Evolutionary conservation across 306 rosid species (phyloP).

Genomic region (Amphicarpaea edgeworthii): DNA sequence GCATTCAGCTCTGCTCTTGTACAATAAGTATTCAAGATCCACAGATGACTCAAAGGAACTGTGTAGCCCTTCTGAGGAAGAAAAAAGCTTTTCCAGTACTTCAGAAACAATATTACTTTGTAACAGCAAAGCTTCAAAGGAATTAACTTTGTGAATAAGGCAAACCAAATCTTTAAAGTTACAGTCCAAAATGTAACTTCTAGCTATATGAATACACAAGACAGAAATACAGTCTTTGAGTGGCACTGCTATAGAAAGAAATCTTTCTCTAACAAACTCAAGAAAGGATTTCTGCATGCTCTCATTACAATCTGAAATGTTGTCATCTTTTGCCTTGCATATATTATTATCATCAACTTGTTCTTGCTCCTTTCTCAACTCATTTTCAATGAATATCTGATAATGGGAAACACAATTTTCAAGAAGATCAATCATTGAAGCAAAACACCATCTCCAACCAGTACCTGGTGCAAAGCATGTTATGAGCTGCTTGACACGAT

Average conservation of each 20-base stretch:
- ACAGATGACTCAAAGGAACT: conserved; percentile 26
- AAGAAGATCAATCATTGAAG: conserved; percentile 64
- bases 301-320: conserved; percentile 36
- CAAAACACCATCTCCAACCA: conserved; percentile 70
- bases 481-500: conserved; percentile 58
- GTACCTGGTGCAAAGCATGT: conserved; percentile 55
- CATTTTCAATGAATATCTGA: conserved; percentile 60
- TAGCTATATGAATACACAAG: conserved; percentile 64
- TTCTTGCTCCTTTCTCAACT: conserved; percentile 42
- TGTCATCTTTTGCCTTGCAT: conserved; percentile 18
- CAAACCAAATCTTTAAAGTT: conserved; percentile 47
- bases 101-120: conserved; percentile 45
- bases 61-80: conserved; percentile 22
- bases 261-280: conserved; percentile 59
- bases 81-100: conserved; percentile 57
- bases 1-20: conserved; percentile 52
- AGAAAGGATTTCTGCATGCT: conserved; percentile 56
- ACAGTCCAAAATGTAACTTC: conserved; percentile 51
- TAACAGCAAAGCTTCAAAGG: conserved; percentile 53
- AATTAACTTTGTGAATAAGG: conserved; percentile 46
- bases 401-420: conserved; percentile 70
- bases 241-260: conserved; percentile 42
- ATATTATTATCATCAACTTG: not conserved
- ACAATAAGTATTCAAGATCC: conserved; percentile 34
- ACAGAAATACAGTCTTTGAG: conserved; percentile 53